Evolutionary conservation across 2,329 filamentous ascomycete genomes (phyloP).

Genomic region (Ophiostoma himal-ulmi): DNA sequence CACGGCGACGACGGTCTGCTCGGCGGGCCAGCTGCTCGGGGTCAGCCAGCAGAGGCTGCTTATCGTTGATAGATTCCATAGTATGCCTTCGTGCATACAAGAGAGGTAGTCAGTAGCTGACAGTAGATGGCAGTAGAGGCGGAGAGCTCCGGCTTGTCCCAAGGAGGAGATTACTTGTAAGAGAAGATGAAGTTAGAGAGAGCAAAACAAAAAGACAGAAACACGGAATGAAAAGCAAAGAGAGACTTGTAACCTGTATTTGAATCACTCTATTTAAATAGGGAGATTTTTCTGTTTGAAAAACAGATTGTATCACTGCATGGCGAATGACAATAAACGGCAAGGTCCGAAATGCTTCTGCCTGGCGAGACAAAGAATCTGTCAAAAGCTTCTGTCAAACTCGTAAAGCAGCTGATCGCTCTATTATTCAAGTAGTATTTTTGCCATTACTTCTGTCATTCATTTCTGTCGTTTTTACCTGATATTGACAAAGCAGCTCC

Average conservation of each 20-base stretch:
- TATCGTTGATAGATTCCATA: neutral
- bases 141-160: neutral
- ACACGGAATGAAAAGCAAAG: neutral
- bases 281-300: no score
- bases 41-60: neutral
- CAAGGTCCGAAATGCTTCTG: conserved; percentile 20
- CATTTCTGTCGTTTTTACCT: neutral
- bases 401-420: neutral
- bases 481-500: neutral
- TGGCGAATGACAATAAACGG: neutral
- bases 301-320: no score
- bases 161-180: neutral
- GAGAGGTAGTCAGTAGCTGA: neutral
- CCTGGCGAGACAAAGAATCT: neutral
- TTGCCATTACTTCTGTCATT: neutral
- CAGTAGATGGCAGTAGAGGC: neutral
- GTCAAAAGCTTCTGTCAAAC: neutral
- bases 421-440: neutral
- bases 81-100: neutral
- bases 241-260: neutral
- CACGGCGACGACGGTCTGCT: neutral
- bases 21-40: neutral
- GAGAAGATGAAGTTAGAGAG: neutral
- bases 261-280: neutral
- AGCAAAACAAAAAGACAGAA: neutral